These are phyloP conservation scores for Carallia pectinifolia DNA, from an alignment of 345 rosid species.

Conservation along the genomic window DNA sequence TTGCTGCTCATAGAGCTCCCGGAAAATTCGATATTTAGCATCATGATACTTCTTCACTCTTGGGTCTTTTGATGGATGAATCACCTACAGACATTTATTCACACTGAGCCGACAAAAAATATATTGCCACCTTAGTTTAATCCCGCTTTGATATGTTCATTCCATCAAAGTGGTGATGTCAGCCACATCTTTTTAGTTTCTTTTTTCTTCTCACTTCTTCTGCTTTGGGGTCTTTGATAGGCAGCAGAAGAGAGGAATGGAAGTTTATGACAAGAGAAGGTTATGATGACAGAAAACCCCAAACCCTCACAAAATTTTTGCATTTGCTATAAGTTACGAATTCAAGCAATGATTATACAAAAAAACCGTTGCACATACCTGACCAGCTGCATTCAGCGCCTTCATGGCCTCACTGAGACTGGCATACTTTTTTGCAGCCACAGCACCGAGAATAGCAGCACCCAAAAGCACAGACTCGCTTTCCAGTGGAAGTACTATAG, in stretches of 20 bases:
- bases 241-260: no score
- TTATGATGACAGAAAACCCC: no score
- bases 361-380: constrained; percentile 37
- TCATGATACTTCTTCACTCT: constrained; percentile 88
- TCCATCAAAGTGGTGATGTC: no score
- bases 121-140: not conserved
- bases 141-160: no score
- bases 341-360: not conserved
- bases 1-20: constrained; percentile 72
- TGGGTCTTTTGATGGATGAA: constrained; percentile 71
- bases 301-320: no score
- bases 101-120: not conserved
- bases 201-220: no score
- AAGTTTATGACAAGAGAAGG: no score
- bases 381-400: constrained; percentile 82
- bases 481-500: constrained; percentile 86
- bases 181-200: no score
- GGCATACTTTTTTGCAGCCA: constrained; percentile 67
- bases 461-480: constrained; percentile 85
- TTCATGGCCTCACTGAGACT: constrained; percentile 81
- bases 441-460: constrained; percentile 93
- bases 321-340: not conserved
- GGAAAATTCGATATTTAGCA: constrained; percentile 77
- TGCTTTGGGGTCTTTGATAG: no score
- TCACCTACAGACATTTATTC: constrained; percentile 42